Base-by-base conservation (phyloP, 441 rosid species). In the Arabidopsis hybrid region DNA sequence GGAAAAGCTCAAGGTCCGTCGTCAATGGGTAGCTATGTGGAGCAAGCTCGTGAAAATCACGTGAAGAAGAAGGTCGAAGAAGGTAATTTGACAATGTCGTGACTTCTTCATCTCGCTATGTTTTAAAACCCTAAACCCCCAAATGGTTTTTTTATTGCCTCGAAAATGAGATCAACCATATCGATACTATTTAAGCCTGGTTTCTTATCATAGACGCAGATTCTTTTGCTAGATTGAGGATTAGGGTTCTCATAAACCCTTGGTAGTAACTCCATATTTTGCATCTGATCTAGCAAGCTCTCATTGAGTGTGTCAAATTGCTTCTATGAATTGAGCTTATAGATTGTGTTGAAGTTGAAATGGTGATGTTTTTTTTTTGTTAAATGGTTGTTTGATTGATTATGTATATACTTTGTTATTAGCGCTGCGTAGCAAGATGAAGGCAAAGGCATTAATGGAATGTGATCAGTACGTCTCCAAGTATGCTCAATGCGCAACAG, bases 21-120 rank as follows among this genome's bases (percentile, higher is more conserved):
- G 55, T 46, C 77, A 49, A 71, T 75, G 85, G 98, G 97, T 10
- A 76, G 79, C 66, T 92, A 80, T 70, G 80, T 92, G 7, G 85
- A 95, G 89, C 81, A 95, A 85, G 97, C 99, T 17, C 95, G 96
- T 45, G 91, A 92, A 81, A 95, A 92, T 82, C 96, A 95, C 67
- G 98, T 95, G 38, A 95, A 92, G 85, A 92, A 92, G 93, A 95
- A 94, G 75, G 97, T 92, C 8, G 98, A 91, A 65, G 98, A 94
- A 95, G 97, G 98, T 92, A 79, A 60, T 7, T 51, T 9, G 1
- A 5, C 58, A 77, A 42, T 35, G 68, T 42, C 32, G 12, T 8
- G 0, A 1, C 26, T 49, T 70, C 17, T 47, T 51, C 36, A 40
- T 47, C 5, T 6, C 11, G 16, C 57, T 43, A 1, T 43, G 29